These are phyloP conservation scores for Vigna radiata DNA, from an alignment of 306 rosid genomes.

Conservation along the genomic window DNA sequence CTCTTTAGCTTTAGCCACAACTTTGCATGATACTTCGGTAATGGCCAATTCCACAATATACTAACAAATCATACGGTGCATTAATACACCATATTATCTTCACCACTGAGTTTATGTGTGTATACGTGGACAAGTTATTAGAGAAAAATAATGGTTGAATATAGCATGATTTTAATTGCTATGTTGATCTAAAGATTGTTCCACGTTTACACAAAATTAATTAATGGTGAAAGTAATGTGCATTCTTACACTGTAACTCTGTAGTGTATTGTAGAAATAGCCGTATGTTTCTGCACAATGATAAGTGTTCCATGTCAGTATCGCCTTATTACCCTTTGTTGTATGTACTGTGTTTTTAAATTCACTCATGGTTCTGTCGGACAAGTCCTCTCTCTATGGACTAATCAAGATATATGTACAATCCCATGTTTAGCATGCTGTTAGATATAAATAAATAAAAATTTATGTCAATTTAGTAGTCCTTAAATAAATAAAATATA, in stretches of 20 bases:
- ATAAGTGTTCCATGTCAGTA: constrained; percentile 32
- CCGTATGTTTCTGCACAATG: constrained; percentile 16
- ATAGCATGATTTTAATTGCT: constrained; percentile 4
- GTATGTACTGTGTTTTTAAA: constrained; percentile 33
- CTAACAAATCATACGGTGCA: constrained; percentile 6
- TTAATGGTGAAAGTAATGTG: constrained; percentile 36
- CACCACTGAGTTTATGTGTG: constrained; percentile 34
- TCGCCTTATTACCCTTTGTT: constrained; percentile 11
- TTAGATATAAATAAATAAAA: constrained; percentile 7
- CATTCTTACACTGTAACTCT: constrained; percentile 12
- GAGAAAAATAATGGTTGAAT: constrained; percentile 14
- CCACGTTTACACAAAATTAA: constrained; percentile 18
- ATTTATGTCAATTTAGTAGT: neutral
- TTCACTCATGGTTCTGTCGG: neutral
- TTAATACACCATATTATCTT: constrained; percentile 29
- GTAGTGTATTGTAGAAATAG: constrained; percentile 35
- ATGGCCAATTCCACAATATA: constrained; percentile 42
- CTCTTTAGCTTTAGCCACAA: constrained; percentile 26
- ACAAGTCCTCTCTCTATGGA: neutral
- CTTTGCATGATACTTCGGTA: constrained; percentile 19
- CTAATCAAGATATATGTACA: neutral
- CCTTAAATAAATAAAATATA: neutral
- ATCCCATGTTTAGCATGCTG: neutral
- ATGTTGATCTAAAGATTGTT: neutral
- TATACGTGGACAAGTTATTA: constrained; percentile 34